phyloP scores from a whole-genome alignment of 441 rosid genomes.

The Bocquillonia castaneifolia region DNA sequence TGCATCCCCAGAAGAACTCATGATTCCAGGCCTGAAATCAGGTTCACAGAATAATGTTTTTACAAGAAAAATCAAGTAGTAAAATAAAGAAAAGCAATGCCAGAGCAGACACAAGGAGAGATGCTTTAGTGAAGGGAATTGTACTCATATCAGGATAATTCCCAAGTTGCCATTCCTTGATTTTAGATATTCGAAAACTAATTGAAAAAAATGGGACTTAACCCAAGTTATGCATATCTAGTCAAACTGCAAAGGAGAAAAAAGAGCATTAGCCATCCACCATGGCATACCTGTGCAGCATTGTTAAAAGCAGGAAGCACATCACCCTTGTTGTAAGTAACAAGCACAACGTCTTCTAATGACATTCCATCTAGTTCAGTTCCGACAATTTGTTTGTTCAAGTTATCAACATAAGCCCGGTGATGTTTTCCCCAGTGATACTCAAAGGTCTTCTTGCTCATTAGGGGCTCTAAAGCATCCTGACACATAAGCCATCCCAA shows the following conservation, averaged over 20 bases:
- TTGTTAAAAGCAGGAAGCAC: constrained; percentile 82
- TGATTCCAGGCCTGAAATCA: constrained; percentile 82
- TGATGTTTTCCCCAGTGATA: constrained; percentile 98
- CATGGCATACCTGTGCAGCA: constrained; percentile 73
- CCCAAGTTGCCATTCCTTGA: neutral
- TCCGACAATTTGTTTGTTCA: constrained; percentile 73
- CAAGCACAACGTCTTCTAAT: constrained; percentile 51
- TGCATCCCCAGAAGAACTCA: constrained; percentile 89
- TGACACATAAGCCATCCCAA: constrained; percentile 19
- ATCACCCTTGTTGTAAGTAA: constrained; percentile 68
- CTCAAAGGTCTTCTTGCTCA: constrained; percentile 68
- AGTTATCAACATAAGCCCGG: constrained; percentile 71
- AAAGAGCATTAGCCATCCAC: neutral
- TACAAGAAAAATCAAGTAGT: neutral
- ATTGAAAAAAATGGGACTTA: neutral
- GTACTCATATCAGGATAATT: neutral
- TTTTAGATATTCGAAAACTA: neutral
- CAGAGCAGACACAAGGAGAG: neutral
- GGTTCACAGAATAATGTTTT: neutral
- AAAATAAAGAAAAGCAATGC: neutral
- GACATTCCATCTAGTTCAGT: constrained; percentile 62
- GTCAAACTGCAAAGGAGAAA: neutral
- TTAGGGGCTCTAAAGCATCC: constrained; percentile 84
- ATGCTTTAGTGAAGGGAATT: neutral
- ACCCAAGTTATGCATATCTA: neutral